Percentiles rank a stretch among this genome's conserved stretches.
Conservation (phyloP, 2,329 filamentous ascomycete species). For the Byssothecium circinans region DNA sequence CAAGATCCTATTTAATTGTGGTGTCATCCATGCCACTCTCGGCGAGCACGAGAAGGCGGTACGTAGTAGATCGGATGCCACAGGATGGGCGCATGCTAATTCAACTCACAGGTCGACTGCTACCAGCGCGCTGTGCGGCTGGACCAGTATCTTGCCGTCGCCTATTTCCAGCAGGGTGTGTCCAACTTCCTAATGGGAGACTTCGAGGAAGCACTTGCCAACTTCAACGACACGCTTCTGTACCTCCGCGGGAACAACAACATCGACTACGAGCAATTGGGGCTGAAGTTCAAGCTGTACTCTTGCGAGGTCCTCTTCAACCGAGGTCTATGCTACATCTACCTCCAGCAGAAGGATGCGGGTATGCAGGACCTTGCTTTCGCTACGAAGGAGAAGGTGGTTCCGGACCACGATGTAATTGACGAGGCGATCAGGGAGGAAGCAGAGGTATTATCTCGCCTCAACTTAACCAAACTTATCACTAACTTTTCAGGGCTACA, state of each 20-base stretch:
- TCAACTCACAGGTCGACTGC: slow-evolving; percentile 72
- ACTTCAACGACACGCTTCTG: slow-evolving; percentile 96
- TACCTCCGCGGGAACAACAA: slow-evolving; percentile 95
- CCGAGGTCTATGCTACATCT: slow-evolving; percentile 94
- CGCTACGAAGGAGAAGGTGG: slow-evolving; percentile 93
- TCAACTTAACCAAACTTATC: slow-evolving; percentile 27
- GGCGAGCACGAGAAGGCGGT: slow-evolving; percentile 96
- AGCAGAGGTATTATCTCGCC: slow-evolving; percentile 67
- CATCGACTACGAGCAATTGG: slow-evolving; percentile 96
- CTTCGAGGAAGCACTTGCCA: slow-evolving; percentile 94
- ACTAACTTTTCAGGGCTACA: slow-evolving; percentile 72
- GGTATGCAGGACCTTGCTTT: slow-evolving; percentile 90
- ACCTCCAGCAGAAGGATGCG: slow-evolving; percentile 85
- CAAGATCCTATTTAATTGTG: slow-evolving; percentile 98
- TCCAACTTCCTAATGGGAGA: slow-evolving; percentile 97
- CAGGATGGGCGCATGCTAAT: slow-evolving; percentile 20
- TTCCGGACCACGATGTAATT: slow-evolving; percentile 95
- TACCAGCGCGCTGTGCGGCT: slow-evolving; percentile 89
- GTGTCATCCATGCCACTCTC: slow-evolving; percentile 94
- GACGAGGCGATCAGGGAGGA: slow-evolving; percentile 93
- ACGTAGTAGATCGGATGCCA: slow-evolving; percentile 44
- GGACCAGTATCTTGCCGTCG: slow-evolving; percentile 94
- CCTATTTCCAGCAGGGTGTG: slow-evolving; percentile 97
- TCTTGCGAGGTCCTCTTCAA: slow-evolving; percentile 99
- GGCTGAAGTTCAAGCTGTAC: slow-evolving; percentile 92